A percentile compares a stretch with the other conserved stretches of the same genome.
Evolutionary conservation across 805 yeast species (phyloP).

Genomic region (Saccharomycopsis olivae): DNA sequence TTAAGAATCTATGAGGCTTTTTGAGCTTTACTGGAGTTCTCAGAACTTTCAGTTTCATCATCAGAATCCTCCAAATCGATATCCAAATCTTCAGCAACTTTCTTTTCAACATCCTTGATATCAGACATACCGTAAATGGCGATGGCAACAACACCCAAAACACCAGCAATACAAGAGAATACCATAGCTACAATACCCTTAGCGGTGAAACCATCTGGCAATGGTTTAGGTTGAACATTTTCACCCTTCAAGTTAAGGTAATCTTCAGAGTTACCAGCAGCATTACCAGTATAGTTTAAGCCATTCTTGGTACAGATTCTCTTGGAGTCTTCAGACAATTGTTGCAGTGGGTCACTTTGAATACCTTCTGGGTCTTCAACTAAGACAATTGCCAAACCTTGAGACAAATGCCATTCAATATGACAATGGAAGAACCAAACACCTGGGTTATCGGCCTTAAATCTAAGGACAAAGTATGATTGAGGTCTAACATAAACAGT

Average conservation of each 20-base stretch:
- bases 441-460: slow-evolving; percentile 92
- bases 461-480: slow-evolving; percentile 78
- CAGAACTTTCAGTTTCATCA: too few relatives aligned
- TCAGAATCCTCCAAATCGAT: slow-evolving; percentile 19
- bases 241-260: slow-evolving; percentile 64
- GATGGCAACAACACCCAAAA: slow-evolving; percentile 70
- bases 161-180: slow-evolving; percentile 79
- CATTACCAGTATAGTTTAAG: slow-evolving; percentile 60
- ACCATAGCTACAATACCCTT: slow-evolving; percentile 91
- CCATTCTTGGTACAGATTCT: slow-evolving; percentile 50
- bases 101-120: slow-evolving; percentile 54
- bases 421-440: slow-evolving; percentile 99
- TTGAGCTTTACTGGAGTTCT: too few relatives aligned
- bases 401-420: slow-evolving; percentile 95
- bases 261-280: slow-evolving; percentile 69
- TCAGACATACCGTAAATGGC: slow-evolving; percentile 82
- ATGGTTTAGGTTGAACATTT: slow-evolving; percentile 50
- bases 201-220: slow-evolving; percentile 90
- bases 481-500: slow-evolving; percentile 69
- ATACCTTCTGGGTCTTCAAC: slow-evolving; percentile 76
- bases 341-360: slow-evolving; percentile 42
- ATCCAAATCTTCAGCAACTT: slow-evolving; percentile 46
- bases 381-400: slow-evolving; percentile 76
- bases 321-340: slow-evolving; percentile 49
- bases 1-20: too few relatives aligned